Evolutionary conservation across 345 rosid species (phyloP), one percentile per base, ranked within the genome.

Genomic region (Citrus reticulata): DNA sequence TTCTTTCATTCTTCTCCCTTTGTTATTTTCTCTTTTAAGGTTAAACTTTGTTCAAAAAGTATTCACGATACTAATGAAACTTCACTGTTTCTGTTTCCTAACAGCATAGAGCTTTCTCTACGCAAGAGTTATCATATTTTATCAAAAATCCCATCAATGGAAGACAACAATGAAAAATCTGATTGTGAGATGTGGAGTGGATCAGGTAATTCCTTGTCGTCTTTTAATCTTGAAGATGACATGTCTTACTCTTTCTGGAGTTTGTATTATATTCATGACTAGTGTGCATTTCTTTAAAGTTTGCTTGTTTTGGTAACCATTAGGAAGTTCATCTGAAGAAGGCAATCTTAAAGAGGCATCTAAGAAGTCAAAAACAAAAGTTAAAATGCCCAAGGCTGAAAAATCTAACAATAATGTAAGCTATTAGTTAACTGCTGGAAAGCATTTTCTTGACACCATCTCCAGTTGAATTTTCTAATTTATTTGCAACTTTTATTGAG

Each of bases 121-220:
- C 82, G 70, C 84, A 89, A 77, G 72, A 83, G 92, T 55, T 88
- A 92, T 87, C 77, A 84, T 75, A 83, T 89, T 55, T 62, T 93
- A 78, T 90, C 95, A 24, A 86, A 73, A 60, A 80, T 87, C 62
- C 92, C 98, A 78, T 84, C 90, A 60, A 78, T 71, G 22, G 88
- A 85, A 51, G 84, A 84, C 74, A 79, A 54, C 62, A 84, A 82
- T 64, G 90, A 81, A 70, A 85, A 80, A 39, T 82, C 92, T 66
- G 76, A 86, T n/a, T n/a, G n/a, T 72, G 94, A 89, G 84, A 91
- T 92, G 92, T 95, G 99, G 99, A 88, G 96, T 85, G 87, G 85
- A 30, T 86, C 87, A 89, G 98, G 99, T 95, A 79, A 90, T 68
- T 83, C 19, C 49, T 75, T 66, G 72, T 58, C 70, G 22, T 40